Percentiles rank a stretch among this genome's conserved stretches.
phyloP scores from a whole-genome alignment of 73 alveolate genomes.

The Durusdinium trenchii region DNA sequence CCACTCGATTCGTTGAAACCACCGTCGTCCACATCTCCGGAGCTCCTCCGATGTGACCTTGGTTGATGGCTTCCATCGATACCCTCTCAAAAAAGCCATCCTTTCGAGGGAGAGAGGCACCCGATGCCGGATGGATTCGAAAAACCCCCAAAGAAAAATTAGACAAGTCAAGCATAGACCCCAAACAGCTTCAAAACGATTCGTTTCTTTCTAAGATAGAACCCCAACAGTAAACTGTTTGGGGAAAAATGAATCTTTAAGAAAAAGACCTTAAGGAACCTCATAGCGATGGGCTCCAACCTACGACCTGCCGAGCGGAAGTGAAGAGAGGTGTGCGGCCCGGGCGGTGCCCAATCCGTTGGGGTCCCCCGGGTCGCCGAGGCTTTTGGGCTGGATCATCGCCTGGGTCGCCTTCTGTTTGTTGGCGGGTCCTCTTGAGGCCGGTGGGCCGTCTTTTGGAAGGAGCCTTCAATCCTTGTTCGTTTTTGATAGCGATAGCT shows the following conservation, averaged over 20 bases:
- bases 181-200: not conserved
- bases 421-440: slow-evolving; percentile 72
- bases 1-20: not conserved
- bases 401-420: slow-evolving; percentile 90
- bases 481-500: too few species aligned
- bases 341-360: too few species aligned
- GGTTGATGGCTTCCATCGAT: not conserved
- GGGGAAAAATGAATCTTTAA: too few species aligned
- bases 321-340: too few species aligned
- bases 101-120: not conserved
- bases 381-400: slow-evolving; percentile 66
- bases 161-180: not conserved
- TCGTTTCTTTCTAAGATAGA: too few species aligned
- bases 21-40: not conserved
- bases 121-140: too few species aligned
- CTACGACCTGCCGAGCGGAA: too few species aligned
- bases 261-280: too few species aligned
- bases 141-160: not conserved
- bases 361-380: not conserved
- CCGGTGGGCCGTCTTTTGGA: too few species aligned
- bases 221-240: too few species aligned
- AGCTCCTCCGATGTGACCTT: not conserved
- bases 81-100: not conserved
- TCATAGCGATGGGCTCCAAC: too few species aligned
- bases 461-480: too few species aligned